phyloP scores from a whole-genome alignment of 495 filamentous ascomycete species.

The Sabuloglossum arenarium region DNA sequence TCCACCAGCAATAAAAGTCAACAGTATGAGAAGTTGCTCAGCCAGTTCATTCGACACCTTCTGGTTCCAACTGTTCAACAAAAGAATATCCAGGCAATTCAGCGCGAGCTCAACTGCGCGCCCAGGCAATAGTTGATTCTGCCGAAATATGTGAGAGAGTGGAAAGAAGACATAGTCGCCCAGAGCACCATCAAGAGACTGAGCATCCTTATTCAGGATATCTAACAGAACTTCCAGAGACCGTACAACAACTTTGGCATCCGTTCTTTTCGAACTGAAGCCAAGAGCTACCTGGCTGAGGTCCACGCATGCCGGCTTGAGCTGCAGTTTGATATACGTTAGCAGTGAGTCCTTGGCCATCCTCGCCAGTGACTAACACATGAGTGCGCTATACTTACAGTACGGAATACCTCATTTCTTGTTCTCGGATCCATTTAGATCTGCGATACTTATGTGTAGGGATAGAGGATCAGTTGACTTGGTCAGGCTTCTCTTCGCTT shows the following conservation, averaged over 20 bases:
- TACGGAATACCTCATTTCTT: not conserved
- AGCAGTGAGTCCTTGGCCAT: not conserved
- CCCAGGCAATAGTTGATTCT: constrained; percentile 47
- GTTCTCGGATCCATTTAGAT: not conserved
- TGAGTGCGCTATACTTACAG: not conserved
- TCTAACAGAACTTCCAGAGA: constrained; percentile 32
- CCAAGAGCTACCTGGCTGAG: constrained; percentile 49
- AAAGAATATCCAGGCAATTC: constrained; percentile 46
- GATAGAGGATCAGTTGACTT: too few relatives aligned
- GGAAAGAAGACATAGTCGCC: constrained; percentile 94
- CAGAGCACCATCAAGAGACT: constrained; percentile 50
- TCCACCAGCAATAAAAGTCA: constrained; percentile 64
- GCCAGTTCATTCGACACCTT: constrained; percentile 45
- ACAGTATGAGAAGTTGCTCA: constrained; percentile 66
- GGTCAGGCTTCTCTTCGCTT: too few relatives aligned
- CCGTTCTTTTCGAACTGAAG: constrained; percentile 31
- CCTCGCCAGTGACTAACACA: too few relatives aligned
- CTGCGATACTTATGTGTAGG: too few relatives aligned
- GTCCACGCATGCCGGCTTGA: constrained; percentile 58
- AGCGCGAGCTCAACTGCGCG: constrained; percentile 55
- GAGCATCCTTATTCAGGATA: constrained; percentile 29
- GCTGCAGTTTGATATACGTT: constrained; percentile 19
- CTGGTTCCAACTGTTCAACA: constrained; percentile 56
- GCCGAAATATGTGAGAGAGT: constrained; percentile 65
- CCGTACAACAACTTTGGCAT: constrained; percentile 29